Conservation (phyloP, 2,329 filamentous ascomycete species). For the Paecilomyces niveus region DNA sequence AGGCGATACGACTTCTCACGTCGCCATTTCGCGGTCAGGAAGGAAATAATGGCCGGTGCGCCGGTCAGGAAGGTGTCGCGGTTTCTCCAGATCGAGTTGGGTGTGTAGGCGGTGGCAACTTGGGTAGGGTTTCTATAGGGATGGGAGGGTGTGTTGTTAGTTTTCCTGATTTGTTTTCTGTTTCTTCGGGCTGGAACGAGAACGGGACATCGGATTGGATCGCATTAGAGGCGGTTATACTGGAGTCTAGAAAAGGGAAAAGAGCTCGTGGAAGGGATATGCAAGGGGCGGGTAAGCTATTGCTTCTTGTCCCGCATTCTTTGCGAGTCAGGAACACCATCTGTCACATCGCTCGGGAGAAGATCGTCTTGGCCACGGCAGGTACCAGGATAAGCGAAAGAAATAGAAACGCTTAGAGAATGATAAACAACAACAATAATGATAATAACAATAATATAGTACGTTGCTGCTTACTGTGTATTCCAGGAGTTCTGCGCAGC, state of each 20-base stretch:
- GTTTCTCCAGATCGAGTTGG: constrained; percentile 75
- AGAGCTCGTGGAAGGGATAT: neutral
- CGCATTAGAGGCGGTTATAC: neutral
- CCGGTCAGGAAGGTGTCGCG: constrained; percentile 63
- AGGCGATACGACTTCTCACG: constrained; percentile 65
- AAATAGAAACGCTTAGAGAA: neutral
- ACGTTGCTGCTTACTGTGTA: constrained; percentile 47
- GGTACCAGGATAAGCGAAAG: neutral
- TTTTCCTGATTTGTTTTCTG: neutral
- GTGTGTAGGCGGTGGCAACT: constrained; percentile 67
- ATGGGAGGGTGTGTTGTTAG: neutral
- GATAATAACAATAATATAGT: neutral
- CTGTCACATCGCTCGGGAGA: neutral
- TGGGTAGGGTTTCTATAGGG: constrained; percentile 52
- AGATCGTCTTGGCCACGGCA: neutral
- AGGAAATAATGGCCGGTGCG: constrained; percentile 58
- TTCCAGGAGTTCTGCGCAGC: constrained; percentile 81
- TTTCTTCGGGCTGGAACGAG: neutral
- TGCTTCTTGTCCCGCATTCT: neutral
- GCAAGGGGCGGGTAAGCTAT: constrained; percentile 3
- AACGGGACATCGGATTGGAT: neutral
- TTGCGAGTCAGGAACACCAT: neutral
- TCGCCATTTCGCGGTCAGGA: constrained; percentile 67
- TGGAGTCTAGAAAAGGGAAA: neutral
- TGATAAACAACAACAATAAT: neutral